Evolutionary conservation across 2,329 filamentous ascomycete species (phyloP).

Genomic region (Colletotrichum phormii): DNA sequence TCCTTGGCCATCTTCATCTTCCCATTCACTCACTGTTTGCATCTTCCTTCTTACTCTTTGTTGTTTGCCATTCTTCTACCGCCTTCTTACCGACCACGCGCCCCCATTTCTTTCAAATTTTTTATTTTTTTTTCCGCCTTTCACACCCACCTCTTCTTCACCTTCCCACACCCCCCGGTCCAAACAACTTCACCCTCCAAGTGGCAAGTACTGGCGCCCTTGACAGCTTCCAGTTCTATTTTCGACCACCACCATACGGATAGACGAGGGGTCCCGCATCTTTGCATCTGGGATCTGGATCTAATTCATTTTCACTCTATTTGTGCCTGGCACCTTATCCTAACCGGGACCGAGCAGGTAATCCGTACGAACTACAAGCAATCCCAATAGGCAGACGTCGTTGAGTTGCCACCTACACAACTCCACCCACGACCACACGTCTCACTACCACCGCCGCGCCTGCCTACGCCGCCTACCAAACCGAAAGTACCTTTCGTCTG

Average conservation of each 20-base stretch:
- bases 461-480: background rate
- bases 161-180: background rate
- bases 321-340: background rate
- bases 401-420: background rate
- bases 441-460: background rate
- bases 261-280: background rate
- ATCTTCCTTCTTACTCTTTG: background rate
- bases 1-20: background rate
- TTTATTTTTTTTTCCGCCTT: background rate
- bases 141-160: background rate
- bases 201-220: background rate
- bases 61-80: background rate
- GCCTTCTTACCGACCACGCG: background rate
- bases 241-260: background rate
- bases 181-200: background rate
- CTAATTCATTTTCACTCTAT: background rate
- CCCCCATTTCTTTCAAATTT: background rate
- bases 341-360: background rate
- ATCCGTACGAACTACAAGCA: background rate
- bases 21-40: background rate
- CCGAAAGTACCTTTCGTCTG: background rate
- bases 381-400: background rate
- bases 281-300: background rate
- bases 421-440: background rate
- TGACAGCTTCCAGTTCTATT: constrained; percentile 1